Percentiles rank a stretch among this genome's conserved stretches.
These are phyloP conservation scores for Ogataea angusta DNA, from an alignment of 805 yeast species.

Conservation along the genomic window DNA sequence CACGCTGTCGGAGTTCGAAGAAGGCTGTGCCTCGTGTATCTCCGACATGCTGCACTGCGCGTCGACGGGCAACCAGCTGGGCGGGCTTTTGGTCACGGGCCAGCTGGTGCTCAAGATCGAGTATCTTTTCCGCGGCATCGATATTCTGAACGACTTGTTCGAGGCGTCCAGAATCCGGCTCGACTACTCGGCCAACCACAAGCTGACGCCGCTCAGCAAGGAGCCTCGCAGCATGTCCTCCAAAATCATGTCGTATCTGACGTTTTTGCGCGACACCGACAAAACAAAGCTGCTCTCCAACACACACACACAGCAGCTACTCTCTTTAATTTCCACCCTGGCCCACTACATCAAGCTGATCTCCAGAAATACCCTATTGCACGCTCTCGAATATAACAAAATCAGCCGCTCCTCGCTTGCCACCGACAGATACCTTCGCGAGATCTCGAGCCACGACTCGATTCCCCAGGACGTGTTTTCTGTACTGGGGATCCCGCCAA, in stretches of 20 bases:
- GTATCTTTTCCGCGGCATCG: conserved; percentile 73
- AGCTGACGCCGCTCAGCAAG: conserved; percentile 40
- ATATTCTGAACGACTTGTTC: conserved; percentile 36
- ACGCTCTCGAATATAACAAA: conserved; percentile 68
- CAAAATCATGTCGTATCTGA: conserved; percentile 84
- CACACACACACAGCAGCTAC: conserved; percentile 56
- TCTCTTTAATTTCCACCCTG: conserved; percentile 81
- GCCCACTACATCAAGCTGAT: conserved; percentile 90
- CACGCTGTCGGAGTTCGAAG: conserved; percentile 84
- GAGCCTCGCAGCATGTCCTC: conserved; percentile 88
- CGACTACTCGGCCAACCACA: conserved; percentile 23
- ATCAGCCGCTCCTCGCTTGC: conserved; percentile 55
- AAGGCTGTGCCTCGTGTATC: conserved; percentile 81
- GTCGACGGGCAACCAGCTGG: conserved; percentile 63
- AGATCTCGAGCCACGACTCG: conserved; percentile 45
- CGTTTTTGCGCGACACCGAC: conserved; percentile 65
- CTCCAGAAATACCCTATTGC: conserved; percentile 74
- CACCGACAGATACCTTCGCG: conserved; percentile 58
- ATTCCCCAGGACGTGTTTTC: conserved; percentile 38
- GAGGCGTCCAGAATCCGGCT: conserved; percentile 15
- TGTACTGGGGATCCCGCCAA: conserved; percentile 46
- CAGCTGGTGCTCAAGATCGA: conserved; percentile 70
- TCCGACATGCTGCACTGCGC: conserved; percentile 89
- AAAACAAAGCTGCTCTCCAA: conserved; percentile 32
- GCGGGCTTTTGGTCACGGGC: conserved; percentile 70